Conservation (phyloP, 208 protist genomes). For the Trypanosoma lewisi region DNA sequence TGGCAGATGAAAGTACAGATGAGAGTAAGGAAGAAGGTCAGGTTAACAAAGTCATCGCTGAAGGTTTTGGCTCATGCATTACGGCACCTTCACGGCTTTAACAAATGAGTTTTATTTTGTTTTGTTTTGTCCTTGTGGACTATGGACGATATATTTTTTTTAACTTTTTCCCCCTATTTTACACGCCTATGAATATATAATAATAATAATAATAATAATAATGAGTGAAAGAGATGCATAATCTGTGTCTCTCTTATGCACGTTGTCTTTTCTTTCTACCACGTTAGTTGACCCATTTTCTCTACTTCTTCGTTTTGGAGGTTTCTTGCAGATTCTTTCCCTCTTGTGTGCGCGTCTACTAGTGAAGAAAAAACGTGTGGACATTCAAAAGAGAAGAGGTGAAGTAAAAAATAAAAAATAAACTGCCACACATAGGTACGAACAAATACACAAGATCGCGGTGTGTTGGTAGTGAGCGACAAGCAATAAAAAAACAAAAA, state of each 20-base stretch:
- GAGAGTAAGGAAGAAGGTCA: background rate
- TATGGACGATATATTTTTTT: background rate
- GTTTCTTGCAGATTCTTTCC: background rate
- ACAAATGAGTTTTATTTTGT: conserved; percentile 6
- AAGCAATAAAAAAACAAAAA: background rate
- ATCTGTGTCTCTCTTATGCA: conserved; percentile 22
- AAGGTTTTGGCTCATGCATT: background rate
- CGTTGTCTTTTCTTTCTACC: conserved; percentile 17
- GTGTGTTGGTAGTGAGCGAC: background rate
- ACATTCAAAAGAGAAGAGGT: conserved; percentile 14
- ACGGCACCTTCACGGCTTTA: conserved; percentile 10
- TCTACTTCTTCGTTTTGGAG: conserved; percentile 5
- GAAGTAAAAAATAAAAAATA: background rate
- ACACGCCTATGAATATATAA: background rate
- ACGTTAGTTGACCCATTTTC: conserved; percentile 1
- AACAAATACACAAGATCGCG: background rate
- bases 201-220: too few relatives aligned
- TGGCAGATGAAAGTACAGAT: background rate
- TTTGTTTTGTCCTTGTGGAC: conserved; percentile 20
- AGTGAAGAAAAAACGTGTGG: background rate
- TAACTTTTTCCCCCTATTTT: conserved; percentile 1
- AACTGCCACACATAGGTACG: background rate
- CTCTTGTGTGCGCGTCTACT: background rate
- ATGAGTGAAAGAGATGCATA: background rate
- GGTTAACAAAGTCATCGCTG: background rate